Evolutionary conservation across 768 basidiomycete genomes (phyloP).

Genomic region (Floccularia luteovirens): DNA sequence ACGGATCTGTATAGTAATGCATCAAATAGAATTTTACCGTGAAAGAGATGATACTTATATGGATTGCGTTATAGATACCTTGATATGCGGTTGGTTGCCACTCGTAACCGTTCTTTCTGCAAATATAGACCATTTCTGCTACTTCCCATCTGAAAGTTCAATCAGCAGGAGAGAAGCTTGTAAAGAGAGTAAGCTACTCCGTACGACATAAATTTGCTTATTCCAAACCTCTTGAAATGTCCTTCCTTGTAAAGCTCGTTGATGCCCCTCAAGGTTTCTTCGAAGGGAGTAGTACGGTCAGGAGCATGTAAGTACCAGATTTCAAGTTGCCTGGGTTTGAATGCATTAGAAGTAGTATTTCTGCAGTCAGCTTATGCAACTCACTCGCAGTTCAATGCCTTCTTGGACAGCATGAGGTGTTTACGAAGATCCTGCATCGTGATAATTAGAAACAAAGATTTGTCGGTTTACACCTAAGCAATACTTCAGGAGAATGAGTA

Average conservation of each 20-base stretch:
- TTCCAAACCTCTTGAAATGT: slow-evolving; percentile 52
- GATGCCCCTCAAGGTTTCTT: slow-evolving; percentile 45
- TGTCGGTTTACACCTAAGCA: not conserved
- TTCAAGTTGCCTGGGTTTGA: slow-evolving; percentile 38
- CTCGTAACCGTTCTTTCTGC: slow-evolving; percentile 44
- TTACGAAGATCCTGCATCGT: slow-evolving; percentile 31
- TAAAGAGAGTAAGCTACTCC: slow-evolving; percentile 4
- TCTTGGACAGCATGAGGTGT: slow-evolving; percentile 37
- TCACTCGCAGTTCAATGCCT: slow-evolving; percentile 35
- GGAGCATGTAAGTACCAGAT: slow-evolving; percentile 55
- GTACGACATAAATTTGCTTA: slow-evolving; percentile 55
- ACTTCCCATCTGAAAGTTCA: slow-evolving; percentile 44
- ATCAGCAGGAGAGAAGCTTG: slow-evolving; percentile 6
- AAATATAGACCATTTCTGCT: slow-evolving; percentile 52
- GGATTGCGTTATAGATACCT: slow-evolving; percentile 34
- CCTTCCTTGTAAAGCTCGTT: slow-evolving; percentile 52
- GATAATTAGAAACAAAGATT: not conserved
- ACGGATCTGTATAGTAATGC: no score
- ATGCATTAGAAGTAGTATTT: slow-evolving; percentile 11
- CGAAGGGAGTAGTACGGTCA: slow-evolving; percentile 48
- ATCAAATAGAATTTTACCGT: no score
- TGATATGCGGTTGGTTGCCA: slow-evolving; percentile 51
- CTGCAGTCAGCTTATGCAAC: slow-evolving; percentile 11
- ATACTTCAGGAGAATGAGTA: slow-evolving; percentile 23
- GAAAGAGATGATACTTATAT: no score